Base-by-base conservation (phyloP, 2,329 filamentous ascomycete species). In the Colletotrichum eremochloae region DNA sequence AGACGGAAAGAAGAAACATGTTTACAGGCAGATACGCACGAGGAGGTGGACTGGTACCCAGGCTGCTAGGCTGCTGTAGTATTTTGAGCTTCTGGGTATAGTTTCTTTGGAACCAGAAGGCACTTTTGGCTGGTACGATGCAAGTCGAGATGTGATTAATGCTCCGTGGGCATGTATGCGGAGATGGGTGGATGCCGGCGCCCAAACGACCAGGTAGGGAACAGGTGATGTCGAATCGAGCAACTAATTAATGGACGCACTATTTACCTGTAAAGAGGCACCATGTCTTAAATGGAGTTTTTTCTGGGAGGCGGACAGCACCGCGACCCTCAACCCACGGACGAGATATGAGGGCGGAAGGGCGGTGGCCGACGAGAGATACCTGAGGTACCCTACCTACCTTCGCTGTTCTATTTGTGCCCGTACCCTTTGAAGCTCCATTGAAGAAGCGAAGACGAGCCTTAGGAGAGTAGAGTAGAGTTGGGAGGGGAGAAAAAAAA, bases 291-390 rank as follows among this genome's bases (percentile, higher is more conserved):
- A 24, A 44, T 60, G 64, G 33, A 60, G n/a, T 33, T 24, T 24
- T 24, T 24, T 24, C 38, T 40, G 67, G 46, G 52, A 48, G 50
- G 42, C 36, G 31, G 38, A 52, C 44, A 24, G 36, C 42, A 55
- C 40, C 55, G 55, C 18, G 42, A 44, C 18, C 40, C 40, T 44
- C 31, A 55, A 55, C 31, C 31, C 44, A 46, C 20, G 44, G 44
- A 46, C 8, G 44, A n/a, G 7, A 46, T n/a, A 20, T 36, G 31
- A 56, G 31, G 31, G 52, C 18, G 52, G 31, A 52, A 48, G 44
- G 36, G 46, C 60, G 60, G 60, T 63, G 44, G 31, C 60, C 60
- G 44, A 52, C 33, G 60, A 52, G 60, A 52, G 61, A 63, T 63
- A 63, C 46, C 61, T 63, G n/a, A 53, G 61, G 61, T 52, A 63